Base-by-base conservation (phyloP, 139 green algal species). In the Monoraphidium neglectum region DNA sequence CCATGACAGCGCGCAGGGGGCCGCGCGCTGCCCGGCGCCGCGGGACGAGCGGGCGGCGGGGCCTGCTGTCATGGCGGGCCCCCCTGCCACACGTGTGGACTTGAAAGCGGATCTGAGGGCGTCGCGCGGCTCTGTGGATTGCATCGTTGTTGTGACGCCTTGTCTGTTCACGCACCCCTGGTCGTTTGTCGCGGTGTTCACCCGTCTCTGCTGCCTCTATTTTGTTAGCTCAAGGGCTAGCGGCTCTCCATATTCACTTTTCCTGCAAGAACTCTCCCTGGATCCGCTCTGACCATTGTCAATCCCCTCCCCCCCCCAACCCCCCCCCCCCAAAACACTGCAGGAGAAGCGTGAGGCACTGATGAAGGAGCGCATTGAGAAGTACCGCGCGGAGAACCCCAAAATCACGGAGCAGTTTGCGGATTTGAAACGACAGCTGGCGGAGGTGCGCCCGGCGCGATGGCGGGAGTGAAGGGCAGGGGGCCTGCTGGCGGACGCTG, bases 351-450 rank as follows among this genome's bases (percentile, higher is more conserved):
- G 95, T 1, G 96, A 99, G 82, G 91, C 90, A 57, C 89, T 93
- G 38, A 62, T 97, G 37, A 95, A 96, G 89, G 89, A 97, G 72
- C 88, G 98, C 83, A 90, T 98, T 61, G 93, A 99, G 75, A 89
- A 94, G 84, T 97, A 97, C 79, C 87, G 96, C 24, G 85, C 80
- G 8, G 91, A 95, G 65, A 99, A 99, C 77, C 95, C 95, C 43
- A 98, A 98, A 82, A 99, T 99, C 77, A 95, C 91, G 16, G 96
- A 98, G 87, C 93, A 97, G 87, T 99, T 99, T 92, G 88, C 92
- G 2, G 94, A 98, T 80, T 83, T 99, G 30, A 99, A 99, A 87
- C 87, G 97, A 47, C 90, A 93, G 74, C 91, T 99, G 70, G 78
- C 79, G 24, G 83, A 95, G 49, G 83, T 99, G 69, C 75, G 53